Base-by-base conservation (phyloP, 352 stramenopile genomes). In the Pythium guiyangense region DNA sequence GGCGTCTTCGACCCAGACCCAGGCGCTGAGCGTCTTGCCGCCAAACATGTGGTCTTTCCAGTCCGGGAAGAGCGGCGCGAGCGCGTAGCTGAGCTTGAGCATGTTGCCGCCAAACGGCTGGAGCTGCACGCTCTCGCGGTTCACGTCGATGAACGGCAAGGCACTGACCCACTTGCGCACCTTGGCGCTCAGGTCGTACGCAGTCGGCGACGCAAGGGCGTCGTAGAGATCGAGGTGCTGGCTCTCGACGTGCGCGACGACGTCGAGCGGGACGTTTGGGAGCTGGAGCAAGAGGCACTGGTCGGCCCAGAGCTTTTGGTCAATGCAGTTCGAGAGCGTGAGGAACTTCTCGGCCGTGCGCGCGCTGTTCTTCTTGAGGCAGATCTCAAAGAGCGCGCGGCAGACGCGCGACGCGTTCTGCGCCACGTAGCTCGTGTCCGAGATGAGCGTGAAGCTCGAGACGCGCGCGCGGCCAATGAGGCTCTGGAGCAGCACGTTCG, bases 341-440 rank as follows among this genome's bases (percentile, higher is more conserved):
- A 99, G 69, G 51, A 99, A 96, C 59, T 96, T 98, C 22, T 97
- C 73, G 0, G 90, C 88, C n/a, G 89, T 78, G 4, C 70, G 69
- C 25, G 82, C 83, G 63, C 81, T 96, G 50, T 95, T 83, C 54
- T 95, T 92, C 62, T 96, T 94, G 42, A 98, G 57, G 29, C 80
- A 98, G 55, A 99, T 99, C 74, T 99, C 98, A 77, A 99, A 99
- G 35, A 99, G 71, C 25, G 97, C 97, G 25, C 97, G 86, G 15
- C 96, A 94, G 29, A 99, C 96, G 49, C 98, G 87, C 37, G 94
- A 96, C 10, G 96, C 97, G 68, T 99, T 99, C 52, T 99, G 97
- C 18, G 96, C 96, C 6, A 99, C 96, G 76, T 99, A 99, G 62
- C 99, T 99, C 4, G 94, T 99, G 77, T 99, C 98, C 10, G 93